These are phyloP conservation scores for Triglochin maritima DNA, from an alignment of 106 monocot genomes.

Conservation along the genomic window DNA sequence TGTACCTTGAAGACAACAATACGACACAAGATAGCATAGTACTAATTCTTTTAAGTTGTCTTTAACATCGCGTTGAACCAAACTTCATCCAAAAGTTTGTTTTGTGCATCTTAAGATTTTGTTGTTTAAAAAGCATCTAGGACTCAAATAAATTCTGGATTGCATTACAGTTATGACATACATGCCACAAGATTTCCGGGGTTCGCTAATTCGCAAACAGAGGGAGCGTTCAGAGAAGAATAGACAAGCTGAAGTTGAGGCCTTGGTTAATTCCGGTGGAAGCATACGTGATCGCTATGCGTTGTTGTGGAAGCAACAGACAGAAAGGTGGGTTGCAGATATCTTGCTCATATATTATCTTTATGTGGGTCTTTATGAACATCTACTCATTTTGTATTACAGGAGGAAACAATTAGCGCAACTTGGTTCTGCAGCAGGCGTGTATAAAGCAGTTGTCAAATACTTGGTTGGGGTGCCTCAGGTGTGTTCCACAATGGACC, in stretches of 20 bases:
- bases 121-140: too few relatives aligned
- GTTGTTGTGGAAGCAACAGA: conserved; percentile 92
- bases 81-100: too few relatives aligned
- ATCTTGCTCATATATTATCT: too few relatives aligned
- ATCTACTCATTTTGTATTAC: background rate
- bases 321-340: conserved; percentile 58
- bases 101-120: too few relatives aligned
- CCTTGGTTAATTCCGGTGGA: conserved; percentile 72
- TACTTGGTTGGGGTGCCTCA: conserved; percentile 98
- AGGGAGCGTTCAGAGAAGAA: conserved; percentile 89
- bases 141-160: background rate
- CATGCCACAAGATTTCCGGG: conserved; percentile 99
- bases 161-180: conserved; percentile 79
- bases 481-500: conserved; percentile 13
- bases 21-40: too few relatives aligned
- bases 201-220: conserved; percentile 78
- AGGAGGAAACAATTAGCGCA: conserved; percentile 86
- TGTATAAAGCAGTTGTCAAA: conserved; percentile 96
- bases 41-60: too few relatives aligned
- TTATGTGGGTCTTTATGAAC: too few relatives aligned
- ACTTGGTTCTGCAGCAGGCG: conserved; percentile 90
- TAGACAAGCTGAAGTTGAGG: conserved; percentile 76
- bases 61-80: too few relatives aligned
- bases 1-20: too few relatives aligned
- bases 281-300: conserved; percentile 84